A percentile compares a stretch with the other conserved stretches of the same genome.
phyloP scores from a whole-genome alignment of 2,329 filamentous ascomycete species.

The Aspergillus candidus region DNA sequence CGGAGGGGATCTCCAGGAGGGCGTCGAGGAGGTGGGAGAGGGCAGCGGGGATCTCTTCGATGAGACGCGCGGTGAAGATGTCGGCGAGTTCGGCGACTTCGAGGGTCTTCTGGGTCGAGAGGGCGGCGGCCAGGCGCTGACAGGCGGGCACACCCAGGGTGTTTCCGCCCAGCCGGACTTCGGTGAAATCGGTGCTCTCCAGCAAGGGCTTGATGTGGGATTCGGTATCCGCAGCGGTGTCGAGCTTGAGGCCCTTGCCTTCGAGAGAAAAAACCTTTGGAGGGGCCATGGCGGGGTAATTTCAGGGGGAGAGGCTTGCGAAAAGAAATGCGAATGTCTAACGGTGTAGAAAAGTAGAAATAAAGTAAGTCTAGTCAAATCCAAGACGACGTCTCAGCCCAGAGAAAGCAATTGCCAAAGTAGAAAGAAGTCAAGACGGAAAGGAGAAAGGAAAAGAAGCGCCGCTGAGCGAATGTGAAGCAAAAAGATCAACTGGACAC shows the following conservation, averaged over 20 bases:
- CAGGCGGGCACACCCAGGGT: constrained; percentile 86
- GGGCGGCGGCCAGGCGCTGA: constrained; percentile 73
- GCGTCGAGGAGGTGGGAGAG: constrained; percentile 79
- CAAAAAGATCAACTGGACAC: too few relatives aligned
- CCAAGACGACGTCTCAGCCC: too few relatives aligned
- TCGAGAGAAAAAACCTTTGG: constrained; percentile 73
- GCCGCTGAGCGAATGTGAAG: too few relatives aligned
- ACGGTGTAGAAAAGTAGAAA: not conserved
- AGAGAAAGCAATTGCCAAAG: not conserved
- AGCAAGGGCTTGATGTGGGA: constrained; percentile 71
- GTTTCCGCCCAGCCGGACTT: constrained; percentile 83
- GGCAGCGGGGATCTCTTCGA: constrained; percentile 88
- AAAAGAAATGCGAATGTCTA: constrained; percentile 1
- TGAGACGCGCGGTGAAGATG: constrained; percentile 91
- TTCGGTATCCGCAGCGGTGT: constrained; percentile 80
- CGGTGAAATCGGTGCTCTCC: constrained; percentile 63
- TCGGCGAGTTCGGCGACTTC: constrained; percentile 85
- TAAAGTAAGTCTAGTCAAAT: not conserved
- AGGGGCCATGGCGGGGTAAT: constrained; percentile 46
- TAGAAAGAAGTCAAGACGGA: constrained; percentile 3
- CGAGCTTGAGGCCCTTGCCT: constrained; percentile 86
- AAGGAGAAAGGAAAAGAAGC: constrained; percentile 6
- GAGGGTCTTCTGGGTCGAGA: constrained; percentile 77
- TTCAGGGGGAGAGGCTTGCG: constrained; percentile 13
- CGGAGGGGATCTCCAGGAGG: constrained; percentile 75